Percentiles rank a stretch among this genome's conserved stretches.
Conservation (phyloP, 1,139 yeast genomes). For the Hemisphaericaspora xylofermentans region DNA sequence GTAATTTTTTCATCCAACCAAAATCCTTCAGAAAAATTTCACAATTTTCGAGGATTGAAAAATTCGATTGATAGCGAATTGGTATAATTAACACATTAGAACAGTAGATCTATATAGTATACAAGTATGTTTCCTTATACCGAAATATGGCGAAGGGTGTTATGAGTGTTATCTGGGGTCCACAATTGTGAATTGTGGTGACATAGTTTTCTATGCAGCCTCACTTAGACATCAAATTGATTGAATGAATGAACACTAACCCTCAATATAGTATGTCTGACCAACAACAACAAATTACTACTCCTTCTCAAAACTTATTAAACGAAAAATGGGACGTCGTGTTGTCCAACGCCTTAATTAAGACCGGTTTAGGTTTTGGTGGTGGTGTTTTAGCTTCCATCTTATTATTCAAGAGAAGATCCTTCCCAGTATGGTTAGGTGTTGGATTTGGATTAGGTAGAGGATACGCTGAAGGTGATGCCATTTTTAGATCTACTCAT, state of each 20-base stretch:
- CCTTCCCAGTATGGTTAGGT: constrained; percentile 97
- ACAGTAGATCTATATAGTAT: background rate
- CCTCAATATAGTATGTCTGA: constrained; percentile 22
- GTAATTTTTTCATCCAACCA: constrained; percentile 7
- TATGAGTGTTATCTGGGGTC: background rate
- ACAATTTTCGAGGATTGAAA: background rate
- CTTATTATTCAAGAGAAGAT: constrained; percentile 84
- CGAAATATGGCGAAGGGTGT: background rate
- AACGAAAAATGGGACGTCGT: constrained; percentile 97
- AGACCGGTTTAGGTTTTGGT: constrained; percentile 97
- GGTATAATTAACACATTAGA: background rate
- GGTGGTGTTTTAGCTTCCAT: constrained; percentile 96
- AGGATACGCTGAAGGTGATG: constrained; percentile 97
- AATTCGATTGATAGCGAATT: background rate
- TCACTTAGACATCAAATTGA: too few relatives aligned
- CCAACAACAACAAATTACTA: constrained; percentile 21
- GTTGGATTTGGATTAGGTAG: constrained; percentile 96
- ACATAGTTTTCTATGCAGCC: too few relatives aligned
- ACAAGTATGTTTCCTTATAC: background rate
- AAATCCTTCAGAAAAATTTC: constrained; percentile 4
- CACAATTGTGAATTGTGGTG: background rate
- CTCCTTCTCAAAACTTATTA: constrained; percentile 67
- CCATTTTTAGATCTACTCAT: constrained; percentile 80
- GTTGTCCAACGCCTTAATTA: constrained; percentile 88
- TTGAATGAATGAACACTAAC: background rate